Percentiles rank a stretch among this genome's conserved stretches.
These are phyloP conservation scores for Peronosclerospora sorghi DNA, from an alignment of 352 stramenopile genomes.

Conservation along the genomic window DNA sequence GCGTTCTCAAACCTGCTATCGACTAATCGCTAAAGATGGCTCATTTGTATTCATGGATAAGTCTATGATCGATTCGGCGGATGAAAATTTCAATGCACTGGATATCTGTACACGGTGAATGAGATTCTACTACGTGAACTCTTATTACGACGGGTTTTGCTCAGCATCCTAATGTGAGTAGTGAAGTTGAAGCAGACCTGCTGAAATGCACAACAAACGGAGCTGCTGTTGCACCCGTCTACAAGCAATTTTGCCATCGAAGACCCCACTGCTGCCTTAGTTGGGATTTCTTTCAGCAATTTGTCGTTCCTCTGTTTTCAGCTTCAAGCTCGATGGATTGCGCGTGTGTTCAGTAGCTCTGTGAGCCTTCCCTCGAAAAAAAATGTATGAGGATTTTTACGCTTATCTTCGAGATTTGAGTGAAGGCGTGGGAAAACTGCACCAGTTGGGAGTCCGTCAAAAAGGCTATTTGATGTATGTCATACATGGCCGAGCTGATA, in stretches of 20 bases:
- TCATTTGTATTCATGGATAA: conserved; percentile 49
- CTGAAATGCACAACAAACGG: conserved; percentile 17
- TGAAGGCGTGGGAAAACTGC: conserved; percentile 46
- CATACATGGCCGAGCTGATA: background rate
- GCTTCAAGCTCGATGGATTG: conserved; percentile 63
- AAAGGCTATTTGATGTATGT: conserved; percentile 42
- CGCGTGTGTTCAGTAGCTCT: conserved; percentile 36
- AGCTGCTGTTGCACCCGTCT: conserved; percentile 45
- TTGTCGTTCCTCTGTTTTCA: conserved; percentile 74
- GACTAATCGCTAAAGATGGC: conserved; percentile 36
- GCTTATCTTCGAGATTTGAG: conserved; percentile 28
- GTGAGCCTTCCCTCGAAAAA: conserved; percentile 39
- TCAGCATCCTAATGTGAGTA: conserved; percentile 11
- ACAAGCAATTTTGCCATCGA: conserved; percentile 74
- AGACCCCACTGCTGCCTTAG: conserved; percentile 56
- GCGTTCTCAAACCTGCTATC: conserved; percentile 48
- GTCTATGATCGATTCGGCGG: conserved; percentile 29
- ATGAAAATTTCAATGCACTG: conserved; percentile 73
- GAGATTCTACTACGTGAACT: conserved; percentile 32
- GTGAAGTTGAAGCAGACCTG: conserved; percentile 21
- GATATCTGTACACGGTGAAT: conserved; percentile 57
- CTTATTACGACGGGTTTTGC: conserved; percentile 24
- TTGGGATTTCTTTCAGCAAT: conserved; percentile 65
- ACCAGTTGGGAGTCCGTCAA: conserved; percentile 44
- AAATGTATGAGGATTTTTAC: conserved; percentile 63